These are phyloP conservation scores for Apium graveolens DNA, from an alignment of 129 eudicot species.

Conservation along the genomic window DNA sequence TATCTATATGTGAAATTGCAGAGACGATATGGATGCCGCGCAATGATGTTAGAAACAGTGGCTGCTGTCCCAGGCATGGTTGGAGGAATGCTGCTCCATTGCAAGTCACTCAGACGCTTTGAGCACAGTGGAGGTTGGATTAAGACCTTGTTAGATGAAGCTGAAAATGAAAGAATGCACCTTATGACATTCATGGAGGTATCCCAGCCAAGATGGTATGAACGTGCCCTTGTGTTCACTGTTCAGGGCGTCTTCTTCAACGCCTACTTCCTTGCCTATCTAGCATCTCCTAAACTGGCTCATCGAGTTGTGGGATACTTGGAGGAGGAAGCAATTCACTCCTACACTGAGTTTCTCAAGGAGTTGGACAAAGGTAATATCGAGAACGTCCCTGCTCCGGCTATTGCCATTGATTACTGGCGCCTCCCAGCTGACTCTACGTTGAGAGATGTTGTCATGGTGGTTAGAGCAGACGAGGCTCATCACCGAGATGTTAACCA, in stretches of 20 bases:
- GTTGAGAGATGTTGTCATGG: slow-evolving; percentile 85
- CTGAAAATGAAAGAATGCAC: slow-evolving; percentile 58
- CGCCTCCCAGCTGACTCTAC: slow-evolving; percentile 65
- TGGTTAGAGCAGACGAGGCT: slow-evolving; percentile 96
- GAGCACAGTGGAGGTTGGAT: slow-evolving; percentile 65
- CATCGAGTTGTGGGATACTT: slow-evolving; percentile 51
- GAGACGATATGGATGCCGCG: slow-evolving; percentile 48
- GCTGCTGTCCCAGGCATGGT: slow-evolving; percentile 63
- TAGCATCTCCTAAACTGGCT: slow-evolving; percentile 50
- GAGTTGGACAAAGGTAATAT: slow-evolving; percentile 86
- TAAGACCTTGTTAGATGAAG: slow-evolving; percentile 49
- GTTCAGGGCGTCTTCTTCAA: slow-evolving; percentile 54
- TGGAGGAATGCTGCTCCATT: slow-evolving; percentile 44
- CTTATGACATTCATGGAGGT: slow-evolving; percentile 48
- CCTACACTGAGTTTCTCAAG: slow-evolving; percentile 90
- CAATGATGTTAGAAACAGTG: slow-evolving; percentile 46
- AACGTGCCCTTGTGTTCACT: slow-evolving; percentile 40
- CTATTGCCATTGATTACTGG: slow-evolving; percentile 97
- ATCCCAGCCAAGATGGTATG: slow-evolving; percentile 39
- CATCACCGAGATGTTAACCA: slow-evolving; percentile 99
- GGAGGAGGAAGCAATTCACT: slow-evolving; percentile 96
- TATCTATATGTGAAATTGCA: not conserved
- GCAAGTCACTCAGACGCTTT: slow-evolving; percentile 49
- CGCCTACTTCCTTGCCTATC: slow-evolving; percentile 39
- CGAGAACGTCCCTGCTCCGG: slow-evolving; percentile 90